These are phyloP conservation scores for Ramaria sp. DNA, from an alignment of 768 basidiomycete genomes.

Conservation along the genomic window DNA sequence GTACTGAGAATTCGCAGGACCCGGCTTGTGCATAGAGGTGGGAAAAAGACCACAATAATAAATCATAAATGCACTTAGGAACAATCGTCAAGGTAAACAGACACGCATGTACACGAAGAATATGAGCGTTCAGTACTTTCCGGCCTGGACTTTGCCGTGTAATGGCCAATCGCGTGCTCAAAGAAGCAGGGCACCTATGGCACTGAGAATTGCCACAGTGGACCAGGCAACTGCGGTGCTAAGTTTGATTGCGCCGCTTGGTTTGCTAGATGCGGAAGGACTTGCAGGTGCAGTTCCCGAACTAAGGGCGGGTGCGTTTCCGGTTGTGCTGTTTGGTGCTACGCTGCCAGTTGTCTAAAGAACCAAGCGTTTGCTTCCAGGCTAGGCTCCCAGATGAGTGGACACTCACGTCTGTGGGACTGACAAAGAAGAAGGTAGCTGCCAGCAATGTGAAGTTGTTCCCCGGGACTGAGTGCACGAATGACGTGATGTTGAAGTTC, in stretches of 20 bases:
- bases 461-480: neutral
- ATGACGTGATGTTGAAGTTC: constrained; percentile 6
- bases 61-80: no score
- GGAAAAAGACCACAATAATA: no score
- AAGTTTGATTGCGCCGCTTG: neutral
- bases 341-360: neutral
- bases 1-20: no score
- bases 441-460: constrained; percentile 2
- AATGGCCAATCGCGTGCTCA: neutral
- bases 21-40: no score
- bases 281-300: neutral
- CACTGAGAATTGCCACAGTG: neutral
- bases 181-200: neutral
- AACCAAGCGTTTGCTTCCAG: neutral
- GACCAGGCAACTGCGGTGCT: neutral
- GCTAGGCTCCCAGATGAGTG: neutral
- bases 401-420: neutral
- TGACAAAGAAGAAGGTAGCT: constrained; percentile 5
- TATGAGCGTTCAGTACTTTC: no score
- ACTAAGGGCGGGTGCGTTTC: neutral
- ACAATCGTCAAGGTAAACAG: no score
- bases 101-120: no score
- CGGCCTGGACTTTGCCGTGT: no score
- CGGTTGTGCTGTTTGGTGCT: neutral
- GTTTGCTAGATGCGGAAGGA: no score